These are phyloP conservation scores for Jaltomata sinuosa DNA, from an alignment of 257 asterid species.

Conservation along the genomic window DNA sequence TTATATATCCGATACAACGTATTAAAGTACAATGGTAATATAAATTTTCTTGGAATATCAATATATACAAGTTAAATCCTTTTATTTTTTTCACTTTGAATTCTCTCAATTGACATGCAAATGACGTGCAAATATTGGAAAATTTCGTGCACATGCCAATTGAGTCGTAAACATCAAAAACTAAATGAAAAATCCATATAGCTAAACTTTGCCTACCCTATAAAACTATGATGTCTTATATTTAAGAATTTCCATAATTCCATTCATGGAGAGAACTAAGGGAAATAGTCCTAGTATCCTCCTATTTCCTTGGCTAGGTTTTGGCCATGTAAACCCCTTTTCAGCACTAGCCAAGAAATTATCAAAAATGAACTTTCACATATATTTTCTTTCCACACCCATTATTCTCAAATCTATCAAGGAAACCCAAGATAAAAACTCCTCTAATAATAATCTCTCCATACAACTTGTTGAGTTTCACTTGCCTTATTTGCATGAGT, in stretches of 20 bases:
- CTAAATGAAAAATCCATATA: background rate
- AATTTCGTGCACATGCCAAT: background rate
- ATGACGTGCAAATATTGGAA: background rate
- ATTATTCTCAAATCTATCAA: constrained; percentile 32
- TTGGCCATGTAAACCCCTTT: constrained; percentile 46
- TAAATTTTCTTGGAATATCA: too few relatives aligned
- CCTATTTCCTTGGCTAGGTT: constrained; percentile 50
- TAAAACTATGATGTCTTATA: background rate
- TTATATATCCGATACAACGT: too few relatives aligned
- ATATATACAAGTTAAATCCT: background rate
- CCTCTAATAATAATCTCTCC: background rate
- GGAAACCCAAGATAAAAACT: constrained; percentile 4
- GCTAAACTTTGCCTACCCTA: background rate
- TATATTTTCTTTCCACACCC: constrained; percentile 32
- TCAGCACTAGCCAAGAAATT: constrained; percentile 40
- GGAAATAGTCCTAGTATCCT: background rate
- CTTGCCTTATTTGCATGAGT: constrained; percentile 18
- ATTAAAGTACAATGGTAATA: too few relatives aligned
- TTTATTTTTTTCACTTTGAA: background rate
- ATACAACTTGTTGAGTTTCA: constrained; percentile 31
- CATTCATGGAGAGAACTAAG: background rate
- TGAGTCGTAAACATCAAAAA: background rate
- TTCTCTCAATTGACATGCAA: background rate
- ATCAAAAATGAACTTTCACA: constrained; percentile 8
- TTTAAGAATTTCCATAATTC: background rate